Evolutionary conservation across 2,329 filamentous ascomycete genomes (phyloP), one percentile per base, ranked within the genome.

Genomic region (Madurella fahalii): DNA sequence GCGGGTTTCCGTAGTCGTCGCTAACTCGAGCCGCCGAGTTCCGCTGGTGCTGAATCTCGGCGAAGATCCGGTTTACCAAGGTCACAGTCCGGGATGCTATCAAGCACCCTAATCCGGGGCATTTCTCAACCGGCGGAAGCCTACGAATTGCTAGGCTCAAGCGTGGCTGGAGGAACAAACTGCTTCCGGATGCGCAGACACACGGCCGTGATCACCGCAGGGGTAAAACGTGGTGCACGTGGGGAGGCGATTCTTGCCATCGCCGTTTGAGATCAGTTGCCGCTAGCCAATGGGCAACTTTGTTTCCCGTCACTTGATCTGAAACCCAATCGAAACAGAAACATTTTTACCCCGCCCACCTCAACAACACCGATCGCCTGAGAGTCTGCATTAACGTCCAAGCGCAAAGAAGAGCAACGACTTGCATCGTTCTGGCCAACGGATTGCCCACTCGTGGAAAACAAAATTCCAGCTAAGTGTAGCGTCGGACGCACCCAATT

Each of bases 221-320:
- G 60, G 58, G 54, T 56, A 61, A 57, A 62, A 62, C 58, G 60
- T 61, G 58, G 60, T 57, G 57, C 62, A 64, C 60, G 60, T 64
- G 62, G 61, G 53, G 56, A 54, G 52, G 46, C n/a, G 51, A 50
- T 53, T 55, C 52, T 51, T 56, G 41, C 40, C 25, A 37, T 37
- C 34, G 34, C 13, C 34, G 34, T 37, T 12, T 37, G 34, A 37
- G 34, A 37, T 37, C 34, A 37, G 34, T 11, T 37, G 34, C 41
- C 31, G 9, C 18, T 34, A 31, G 20, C 55, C 53, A 57, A 60
- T 57, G 25, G 49, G n/a, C 17, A 15, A 41, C 15, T 7, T 9
- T 11, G 30, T 41, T 49, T 32, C 39, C 16, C 54, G 58, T 63
- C 61, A 61, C 61, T 64, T 62, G 58, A 60, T 61, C 55, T 64